Evolutionary conservation across 805 yeast species (phyloP), one percentile per base, ranked within the genome.

Genomic region (Yamadazyma endophytica): DNA sequence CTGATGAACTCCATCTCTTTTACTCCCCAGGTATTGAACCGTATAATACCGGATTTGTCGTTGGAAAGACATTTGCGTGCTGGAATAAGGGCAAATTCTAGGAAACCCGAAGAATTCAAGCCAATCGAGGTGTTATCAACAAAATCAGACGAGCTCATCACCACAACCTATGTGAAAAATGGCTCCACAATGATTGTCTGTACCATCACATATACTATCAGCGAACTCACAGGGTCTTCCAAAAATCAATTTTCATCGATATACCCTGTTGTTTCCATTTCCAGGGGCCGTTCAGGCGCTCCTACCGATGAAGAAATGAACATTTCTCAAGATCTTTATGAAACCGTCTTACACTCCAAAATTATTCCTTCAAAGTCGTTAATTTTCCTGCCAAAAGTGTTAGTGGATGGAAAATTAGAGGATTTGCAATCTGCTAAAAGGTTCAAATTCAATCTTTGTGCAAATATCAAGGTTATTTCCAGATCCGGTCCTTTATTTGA

Each of bases 301-400:
- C 95, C 95, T 17, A 77, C 89, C 1, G 84, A 79, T 44, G 95
- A 87, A 56, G 96, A 87, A 51, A 84, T 82, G 78, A 75, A 73
- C 18, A 48, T 82, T 13, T 74, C 85, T 1, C 94, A 85, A 52
- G 63, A 63, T 36, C 45, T 84, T 15, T 76, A 77, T 45, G 83
- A 83, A 41, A 61, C 73, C 4, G 51, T 86, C 4, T 55, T 73
- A 27, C 78, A 77, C 39, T 73, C 83, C 9, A 72, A 74, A 17
- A 39, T 82, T 14, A 53, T 82, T 18, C 36, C 42, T 13, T 57
- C 71, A 2, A 59, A 62, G 25, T 52, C 21, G 22, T 36, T 27
- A 34, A 49, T 17, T 27, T 63, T 14, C 72, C 42, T 31, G 16
- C 52, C 52, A 15, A 53, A 50, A 11, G 29, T 50, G 8, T 36